Percentiles rank a stretch among this genome's conserved stretches.
These are phyloP conservation scores for Mrakia blollopis DNA, from an alignment of 768 basidiomycete genomes.

Conservation along the genomic window DNA sequence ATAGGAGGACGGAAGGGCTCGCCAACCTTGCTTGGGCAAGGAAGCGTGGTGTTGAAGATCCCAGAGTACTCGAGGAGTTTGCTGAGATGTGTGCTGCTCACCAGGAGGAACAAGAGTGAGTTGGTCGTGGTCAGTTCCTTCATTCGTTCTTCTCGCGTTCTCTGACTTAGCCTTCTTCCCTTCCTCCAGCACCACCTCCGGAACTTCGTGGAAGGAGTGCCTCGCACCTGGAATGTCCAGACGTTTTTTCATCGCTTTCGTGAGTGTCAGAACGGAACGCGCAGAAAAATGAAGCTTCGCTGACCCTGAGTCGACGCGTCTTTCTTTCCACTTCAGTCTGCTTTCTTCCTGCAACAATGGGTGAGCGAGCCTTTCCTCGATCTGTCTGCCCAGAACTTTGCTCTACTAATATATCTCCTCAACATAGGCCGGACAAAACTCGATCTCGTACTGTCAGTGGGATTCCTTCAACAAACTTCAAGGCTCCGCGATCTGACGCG, in stretches of 20 bases:
- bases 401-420: no score
- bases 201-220: constrained; percentile 60
- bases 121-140: not conserved
- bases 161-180: not conserved
- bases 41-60: constrained; percentile 42
- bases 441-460: constrained; percentile 25
- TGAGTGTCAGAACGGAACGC: not conserved
- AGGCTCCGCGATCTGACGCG: not conserved
- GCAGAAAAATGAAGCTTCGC: not conserved
- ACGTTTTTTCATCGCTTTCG: constrained; percentile 77
- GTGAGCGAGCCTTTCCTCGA: no score
- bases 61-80: constrained; percentile 44
- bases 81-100: constrained; percentile 75
- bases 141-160: not conserved
- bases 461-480: not conserved
- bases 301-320: not conserved
- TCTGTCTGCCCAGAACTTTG: no score
- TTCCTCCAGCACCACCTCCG: constrained; percentile 49
- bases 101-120: constrained; percentile 57
- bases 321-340: not conserved
- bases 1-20: constrained; percentile 46
- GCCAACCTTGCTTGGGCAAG: constrained; percentile 51
- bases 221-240: constrained; percentile 58
- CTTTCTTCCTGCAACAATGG: not conserved
- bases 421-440: constrained; percentile 71